Base-by-base conservation (phyloP, 352 stramenopile genomes). In the Blastocystis sp. region DNA sequence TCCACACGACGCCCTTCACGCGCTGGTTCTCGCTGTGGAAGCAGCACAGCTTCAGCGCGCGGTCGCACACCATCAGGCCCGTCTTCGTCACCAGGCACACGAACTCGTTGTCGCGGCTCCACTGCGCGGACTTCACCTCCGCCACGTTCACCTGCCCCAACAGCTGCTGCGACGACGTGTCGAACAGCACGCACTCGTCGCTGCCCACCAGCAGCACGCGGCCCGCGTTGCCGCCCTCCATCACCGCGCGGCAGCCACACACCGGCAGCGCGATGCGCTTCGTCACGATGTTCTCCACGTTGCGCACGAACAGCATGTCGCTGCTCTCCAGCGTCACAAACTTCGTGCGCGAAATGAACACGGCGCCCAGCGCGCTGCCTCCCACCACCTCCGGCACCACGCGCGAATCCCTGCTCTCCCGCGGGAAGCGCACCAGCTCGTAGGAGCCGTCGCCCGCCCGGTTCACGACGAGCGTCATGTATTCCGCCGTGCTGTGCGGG, bases 101-200 rank as follows among this genome's bases (percentile, higher is more conserved):
- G 98, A 95, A 89, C 97, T 94, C 94, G 90, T 96, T 96, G 91
- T 98, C 96, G 10, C 94, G 93, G 89, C 94, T 98, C 97, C 97
- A 99, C 2, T 98, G 92, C 34, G 98, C 94, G 90, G 96, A 97
- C 92, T 98, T 98, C 89, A 99, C 95, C 68, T 96, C 96, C 40
- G 95, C 93, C 11, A 96, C 95, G 89, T 97, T 95, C 48, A 98
- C 91, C 89, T 98, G 96, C 6, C 95, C 95, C 38, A 98, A 91
- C 64, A 98, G 95, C 82, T 95, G 94, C 70, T 96, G 93, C 89
- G 93, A 97, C 90, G 98, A 95, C 42, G 96, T 97, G 92, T 99
- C 97, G 90, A 98, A 99, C 17, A 99, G 92, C 89, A 98, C 93
- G 89, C 98, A 95, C 87, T 97, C 95, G 92, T 98, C 97, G 84